phyloP scores from a whole-genome alignment of 2,329 filamentous ascomycete species.

The Fusarium sp. region DNA sequence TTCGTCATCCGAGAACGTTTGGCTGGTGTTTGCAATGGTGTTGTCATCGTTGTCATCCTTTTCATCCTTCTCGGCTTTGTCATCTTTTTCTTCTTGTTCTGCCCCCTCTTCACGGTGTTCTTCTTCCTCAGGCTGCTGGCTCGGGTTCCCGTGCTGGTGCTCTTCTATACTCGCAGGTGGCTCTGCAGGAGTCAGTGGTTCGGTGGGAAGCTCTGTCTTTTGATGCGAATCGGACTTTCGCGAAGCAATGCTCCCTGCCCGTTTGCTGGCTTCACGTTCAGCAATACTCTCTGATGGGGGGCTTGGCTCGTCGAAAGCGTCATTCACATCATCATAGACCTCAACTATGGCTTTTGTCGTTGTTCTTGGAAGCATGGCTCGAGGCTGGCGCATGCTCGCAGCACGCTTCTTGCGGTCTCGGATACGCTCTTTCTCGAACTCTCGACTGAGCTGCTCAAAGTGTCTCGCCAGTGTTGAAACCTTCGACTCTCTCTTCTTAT shows the following conservation, averaged over 20 bases:
- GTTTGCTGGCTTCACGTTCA: slow-evolving; percentile 49
- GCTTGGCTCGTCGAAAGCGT: slow-evolving; percentile 86
- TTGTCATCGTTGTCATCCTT: slow-evolving; percentile 47
- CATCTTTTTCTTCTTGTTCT: slow-evolving; percentile 28
- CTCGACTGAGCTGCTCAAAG: slow-evolving; percentile 95
- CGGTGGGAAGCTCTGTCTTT: slow-evolving; percentile 28
- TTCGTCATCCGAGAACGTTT: slow-evolving; percentile 76
- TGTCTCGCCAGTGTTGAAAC: slow-evolving; percentile 94
- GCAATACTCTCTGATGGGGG: slow-evolving; percentile 57
- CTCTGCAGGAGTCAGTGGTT: slow-evolving; percentile 43
- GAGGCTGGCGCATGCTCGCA: slow-evolving; percentile 77
- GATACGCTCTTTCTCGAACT: slow-evolving; percentile 94
- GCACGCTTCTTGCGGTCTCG: slow-evolving; percentile 85
- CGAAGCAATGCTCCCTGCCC: slow-evolving; percentile 38
- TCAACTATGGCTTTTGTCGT: slow-evolving; percentile 97
- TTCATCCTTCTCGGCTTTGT: slow-evolving; percentile 42
- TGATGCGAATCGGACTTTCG: slow-evolving; percentile 45
- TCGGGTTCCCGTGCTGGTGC: slow-evolving; percentile 37
- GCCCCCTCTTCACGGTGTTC: slow-evolving; percentile 34
- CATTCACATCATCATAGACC: slow-evolving; percentile 92
- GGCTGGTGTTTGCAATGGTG: slow-evolving; percentile 49
- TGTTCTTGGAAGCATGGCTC: slow-evolving; percentile 84
- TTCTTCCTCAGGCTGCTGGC: slow-evolving; percentile 46
- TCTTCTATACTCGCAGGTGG: slow-evolving; percentile 37
- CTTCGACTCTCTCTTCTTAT: slow-evolving; percentile 77